Conservation (phyloP, 2,329 filamentous ascomycete species). For the Colletotrichum theobromicola region DNA sequence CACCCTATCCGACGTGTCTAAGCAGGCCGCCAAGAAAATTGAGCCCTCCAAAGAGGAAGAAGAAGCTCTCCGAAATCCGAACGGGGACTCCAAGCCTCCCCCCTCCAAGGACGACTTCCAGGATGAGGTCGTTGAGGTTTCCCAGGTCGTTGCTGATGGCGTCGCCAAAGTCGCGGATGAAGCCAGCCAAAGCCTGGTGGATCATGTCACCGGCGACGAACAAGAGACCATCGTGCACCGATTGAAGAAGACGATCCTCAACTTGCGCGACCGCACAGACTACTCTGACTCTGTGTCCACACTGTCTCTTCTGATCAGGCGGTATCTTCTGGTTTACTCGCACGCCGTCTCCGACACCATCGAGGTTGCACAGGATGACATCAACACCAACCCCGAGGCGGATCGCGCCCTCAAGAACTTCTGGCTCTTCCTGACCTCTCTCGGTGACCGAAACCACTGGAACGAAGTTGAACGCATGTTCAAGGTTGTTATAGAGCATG, state of each 20-base stretch:
- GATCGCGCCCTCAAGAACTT: slow-evolving; percentile 80
- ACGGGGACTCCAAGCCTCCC: slow-evolving; percentile 32
- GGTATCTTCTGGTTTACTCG: slow-evolving; percentile 81
- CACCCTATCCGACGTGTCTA: slow-evolving; percentile 76
- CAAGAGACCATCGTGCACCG: slow-evolving; percentile 75
- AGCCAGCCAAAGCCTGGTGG: slow-evolving; percentile 72
- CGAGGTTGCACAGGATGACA: slow-evolving; percentile 70
- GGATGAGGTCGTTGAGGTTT: slow-evolving; percentile 59
- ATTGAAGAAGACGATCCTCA: slow-evolving; percentile 76
- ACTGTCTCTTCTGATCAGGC: slow-evolving; percentile 74
- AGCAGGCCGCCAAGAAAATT: slow-evolving; percentile 74
- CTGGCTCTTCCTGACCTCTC: slow-evolving; percentile 80
- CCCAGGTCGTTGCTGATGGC: slow-evolving; percentile 58
- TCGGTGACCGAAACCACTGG: slow-evolving; percentile 80
- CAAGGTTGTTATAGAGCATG: slow-evolving; percentile 74
- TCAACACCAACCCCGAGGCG: slow-evolving; percentile 75
- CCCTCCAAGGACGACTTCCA: slow-evolving; percentile 70
- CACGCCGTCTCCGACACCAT: slow-evolving; percentile 72
- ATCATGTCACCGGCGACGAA: slow-evolving; percentile 76
- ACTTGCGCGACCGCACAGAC: slow-evolving; percentile 77
- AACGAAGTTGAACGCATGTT: slow-evolving; percentile 73
- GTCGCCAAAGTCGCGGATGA: slow-evolving; percentile 58
- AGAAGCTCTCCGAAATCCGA: slow-evolving; percentile 50
- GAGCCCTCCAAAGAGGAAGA: slow-evolving; percentile 70
- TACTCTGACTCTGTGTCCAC: slow-evolving; percentile 88